Percentiles rank a stretch among this genome's conserved stretches.
Evolutionary conservation across 352 stramenopile species (phyloP).

Genomic region (Globisporangium nagaii): DNA sequence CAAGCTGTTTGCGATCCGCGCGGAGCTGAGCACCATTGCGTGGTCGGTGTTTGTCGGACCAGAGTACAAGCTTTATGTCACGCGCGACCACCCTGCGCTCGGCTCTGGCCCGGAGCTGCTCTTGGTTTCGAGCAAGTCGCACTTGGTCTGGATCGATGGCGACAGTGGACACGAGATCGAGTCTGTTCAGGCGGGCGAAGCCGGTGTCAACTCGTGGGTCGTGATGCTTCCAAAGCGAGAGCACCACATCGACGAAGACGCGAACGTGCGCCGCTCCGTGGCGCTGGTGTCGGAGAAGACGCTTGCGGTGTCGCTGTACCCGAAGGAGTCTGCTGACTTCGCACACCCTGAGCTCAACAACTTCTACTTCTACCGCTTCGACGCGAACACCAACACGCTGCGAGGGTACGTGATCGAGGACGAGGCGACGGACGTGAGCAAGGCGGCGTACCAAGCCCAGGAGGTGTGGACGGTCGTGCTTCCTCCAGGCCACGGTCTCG

Average conservation of each 20-base stretch:
- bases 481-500: constrained; percentile 46
- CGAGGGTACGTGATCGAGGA: constrained; percentile 54
- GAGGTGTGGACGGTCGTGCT: constrained; percentile 71
- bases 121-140: constrained; percentile 50
- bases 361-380: constrained; percentile 83
- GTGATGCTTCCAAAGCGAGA: constrained; percentile 75
- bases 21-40: constrained; percentile 61
- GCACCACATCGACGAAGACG: constrained; percentile 61
- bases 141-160: constrained; percentile 69
- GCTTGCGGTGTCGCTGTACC: constrained; percentile 53
- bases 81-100: constrained; percentile 68
- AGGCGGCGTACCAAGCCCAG: constrained; percentile 28
- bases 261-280: constrained; percentile 44
- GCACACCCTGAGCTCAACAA: constrained; percentile 52
- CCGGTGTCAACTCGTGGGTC: constrained; percentile 32
- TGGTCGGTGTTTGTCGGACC: constrained; percentile 67
- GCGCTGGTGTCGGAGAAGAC: constrained; percentile 48
- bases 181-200: constrained; percentile 13
- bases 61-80: constrained; percentile 73
- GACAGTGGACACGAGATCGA: constrained; percentile 55
- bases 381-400: constrained; percentile 35
- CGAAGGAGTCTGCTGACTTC: constrained; percentile 28
- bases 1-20: constrained; percentile 77
- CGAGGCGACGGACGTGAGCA: constrained; percentile 6
- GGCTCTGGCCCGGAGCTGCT: constrained; percentile 67